Conservation (phyloP, 306 rosid genomes). For the Vicia sativa region DNA sequence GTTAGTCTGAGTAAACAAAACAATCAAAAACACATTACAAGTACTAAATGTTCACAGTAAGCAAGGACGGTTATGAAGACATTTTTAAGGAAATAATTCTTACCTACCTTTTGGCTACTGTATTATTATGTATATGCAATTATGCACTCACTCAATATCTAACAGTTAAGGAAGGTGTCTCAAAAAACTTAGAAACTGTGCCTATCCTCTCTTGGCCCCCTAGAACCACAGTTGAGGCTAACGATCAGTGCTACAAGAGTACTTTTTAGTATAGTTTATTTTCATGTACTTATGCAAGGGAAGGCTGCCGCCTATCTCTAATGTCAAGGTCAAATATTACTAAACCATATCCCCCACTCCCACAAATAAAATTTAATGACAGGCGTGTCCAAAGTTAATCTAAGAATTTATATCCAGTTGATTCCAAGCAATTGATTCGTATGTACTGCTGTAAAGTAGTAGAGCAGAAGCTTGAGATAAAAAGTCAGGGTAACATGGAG, state of each 20-base stretch:
- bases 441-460: constrained; percentile 5
- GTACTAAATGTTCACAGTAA: constrained; percentile 21
- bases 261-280: background rate
- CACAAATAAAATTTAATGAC: constrained; percentile 6
- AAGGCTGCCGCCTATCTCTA: constrained; percentile 4
- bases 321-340: constrained; percentile 11
- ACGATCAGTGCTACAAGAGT: constrained; percentile 20
- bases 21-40: constrained; percentile 23
- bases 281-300: constrained; percentile 10
- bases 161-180: constrained; percentile 4
- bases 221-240: constrained; percentile 12
- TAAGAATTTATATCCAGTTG: background rate
- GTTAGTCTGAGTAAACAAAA: background rate
- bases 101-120: constrained; percentile 7
- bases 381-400: background rate
- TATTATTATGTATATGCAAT: background rate
- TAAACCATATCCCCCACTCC: constrained; percentile 25
- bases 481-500: background rate
- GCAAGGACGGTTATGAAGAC: constrained; percentile 7
- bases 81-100: constrained; percentile 15
- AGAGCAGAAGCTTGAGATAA: background rate
- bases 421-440: background rate
- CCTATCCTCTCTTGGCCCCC: constrained; percentile 22
- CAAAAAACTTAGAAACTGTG: background rate
- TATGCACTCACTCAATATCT: constrained; percentile 4